Evolutionary conservation across 129 eudicot genomes (phyloP).

Genomic region (Artemisia argyi): DNA sequence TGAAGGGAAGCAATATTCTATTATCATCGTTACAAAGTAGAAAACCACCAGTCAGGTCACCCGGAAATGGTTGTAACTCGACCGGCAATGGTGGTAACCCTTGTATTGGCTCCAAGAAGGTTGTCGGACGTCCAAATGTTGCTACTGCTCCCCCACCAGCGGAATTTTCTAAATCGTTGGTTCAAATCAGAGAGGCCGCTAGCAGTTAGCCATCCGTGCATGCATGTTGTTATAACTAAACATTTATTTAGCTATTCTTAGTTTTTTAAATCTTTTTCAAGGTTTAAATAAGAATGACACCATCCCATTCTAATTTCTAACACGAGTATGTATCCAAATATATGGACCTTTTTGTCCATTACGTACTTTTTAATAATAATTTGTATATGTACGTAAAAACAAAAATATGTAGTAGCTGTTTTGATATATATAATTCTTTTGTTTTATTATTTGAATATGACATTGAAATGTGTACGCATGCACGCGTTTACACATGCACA

Average conservation of each 20-base stretch:
- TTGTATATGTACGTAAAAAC: too few relatives aligned
- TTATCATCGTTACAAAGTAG: background rate
- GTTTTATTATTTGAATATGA: too few relatives aligned
- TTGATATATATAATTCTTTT: too few relatives aligned
- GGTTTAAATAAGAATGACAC: background rate
- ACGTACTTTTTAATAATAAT: too few relatives aligned
- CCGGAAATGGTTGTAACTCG: constrained; percentile 32
- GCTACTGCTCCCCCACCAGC: constrained; percentile 16
- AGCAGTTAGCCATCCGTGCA: background rate
- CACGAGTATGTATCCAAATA: too few relatives aligned
- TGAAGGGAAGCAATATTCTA: background rate
- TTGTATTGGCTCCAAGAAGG: constrained; percentile 26
- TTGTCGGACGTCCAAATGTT: constrained; percentile 1
- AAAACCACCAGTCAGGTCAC: constrained; percentile 11
- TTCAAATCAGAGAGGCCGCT: constrained; percentile 25
- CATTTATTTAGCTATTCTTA: background rate
- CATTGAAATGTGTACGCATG: too few relatives aligned
- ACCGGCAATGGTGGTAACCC: constrained; percentile 24
- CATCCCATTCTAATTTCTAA: background rate
- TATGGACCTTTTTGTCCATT: too few relatives aligned
- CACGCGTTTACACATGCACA: too few relatives aligned
- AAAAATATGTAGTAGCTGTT: too few relatives aligned
- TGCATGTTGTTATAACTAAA: background rate
- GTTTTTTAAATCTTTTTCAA: background rate
- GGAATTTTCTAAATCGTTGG: constrained; percentile 21